A percentile compares a stretch with the other conserved stretches of the same genome.
phyloP scores from a whole-genome alignment of 805 yeast genomes.

The Martiniozyma abietophila region DNA sequence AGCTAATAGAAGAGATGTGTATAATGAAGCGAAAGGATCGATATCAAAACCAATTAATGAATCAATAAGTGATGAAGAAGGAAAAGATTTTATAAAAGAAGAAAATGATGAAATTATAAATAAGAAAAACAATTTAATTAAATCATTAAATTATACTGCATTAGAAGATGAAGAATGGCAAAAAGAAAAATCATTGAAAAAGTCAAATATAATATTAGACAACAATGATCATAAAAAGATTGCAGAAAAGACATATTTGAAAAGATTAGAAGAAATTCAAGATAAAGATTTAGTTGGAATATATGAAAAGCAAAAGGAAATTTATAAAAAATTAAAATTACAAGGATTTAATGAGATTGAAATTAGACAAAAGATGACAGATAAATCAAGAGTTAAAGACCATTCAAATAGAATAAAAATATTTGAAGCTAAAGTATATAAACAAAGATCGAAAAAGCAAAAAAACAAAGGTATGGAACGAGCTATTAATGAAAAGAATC shows the following conservation, averaged over 20 bases:
- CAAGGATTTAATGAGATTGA: constrained; percentile 20
- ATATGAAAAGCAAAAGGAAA: constrained; percentile 33
- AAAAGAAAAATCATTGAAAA: constrained; percentile 26
- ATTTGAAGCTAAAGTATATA: constrained; percentile 29
- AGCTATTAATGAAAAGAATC: constrained; percentile 62
- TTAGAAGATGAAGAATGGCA: constrained; percentile 59
- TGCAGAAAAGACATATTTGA: constrained; percentile 53
- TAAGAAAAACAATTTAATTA: constrained; percentile 32
- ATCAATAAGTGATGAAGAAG: not conserved
- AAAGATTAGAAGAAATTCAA: constrained; percentile 34
- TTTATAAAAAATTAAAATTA: constrained; percentile 15
- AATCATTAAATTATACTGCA: constrained; percentile 42
- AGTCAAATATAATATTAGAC: constrained; percentile 24
- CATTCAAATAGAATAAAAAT: constrained; percentile 28
- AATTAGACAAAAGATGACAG: constrained; percentile 26
- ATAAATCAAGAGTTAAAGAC: constrained; percentile 23
- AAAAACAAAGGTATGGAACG: constrained; percentile 31
- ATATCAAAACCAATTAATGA: not conserved
- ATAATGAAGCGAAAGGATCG: constrained; percentile 9
- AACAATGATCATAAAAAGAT: constrained; percentile 42
- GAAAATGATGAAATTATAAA: constrained; percentile 13
- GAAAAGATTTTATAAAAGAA: not conserved
- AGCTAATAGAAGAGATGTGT: constrained; percentile 10
- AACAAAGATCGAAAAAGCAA: constrained; percentile 26
- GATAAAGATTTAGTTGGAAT: constrained; percentile 10